Base-by-base conservation (phyloP, 768 basidiomycete species). In the Mycena metata region DNA sequence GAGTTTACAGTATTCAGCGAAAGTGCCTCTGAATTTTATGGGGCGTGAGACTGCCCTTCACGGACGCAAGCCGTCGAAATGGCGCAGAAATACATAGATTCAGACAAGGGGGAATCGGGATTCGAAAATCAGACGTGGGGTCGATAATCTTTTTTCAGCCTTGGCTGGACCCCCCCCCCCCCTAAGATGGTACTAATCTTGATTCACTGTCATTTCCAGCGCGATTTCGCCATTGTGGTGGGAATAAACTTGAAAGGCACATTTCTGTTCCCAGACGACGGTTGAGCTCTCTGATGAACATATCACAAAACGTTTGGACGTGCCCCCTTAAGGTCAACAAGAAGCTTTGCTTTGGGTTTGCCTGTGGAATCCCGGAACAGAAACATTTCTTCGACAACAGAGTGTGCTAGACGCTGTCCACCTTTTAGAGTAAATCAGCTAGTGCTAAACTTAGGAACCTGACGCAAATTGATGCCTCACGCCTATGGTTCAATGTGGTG, bases 401-500 rank as follows among this genome's bases (percentile, higher is more conserved):
- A 50, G 49, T 6, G 49, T 50, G 49, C 49, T 23, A 50, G 49
- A 50, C 49, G 49, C 49, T 50, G 49, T 50, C 49, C 49, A 23
- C 49, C 49, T 50, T 50, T 50, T 23, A 50, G 49, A 12, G 49
- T 50, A 50, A 23, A 50, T 50, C 49, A 50, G 49, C 49, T 50
- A 50, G 49, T 50, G 49, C 49, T 50, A 50, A 50, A 50, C 49
- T 23, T 50, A 16, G 49, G 49, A 50, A 50, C 49, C 19, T 23
- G 49, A 50, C 49, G n/a, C 21, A 23, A 50, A 23, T 50, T 4
- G 49, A 50, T 50, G n/a, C 19, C 49, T 50, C 49, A 50, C 49
- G 49, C n/a, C 49, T 50, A 50, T 50, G 49, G 49, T 50, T 50
- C 49, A 50, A n/a, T 50, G 49, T 50, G 49, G 49, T 50, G 49